These are phyloP conservation scores for Russula vinacea DNA, from an alignment of 768 basidiomycete genomes.

Conservation along the genomic window DNA sequence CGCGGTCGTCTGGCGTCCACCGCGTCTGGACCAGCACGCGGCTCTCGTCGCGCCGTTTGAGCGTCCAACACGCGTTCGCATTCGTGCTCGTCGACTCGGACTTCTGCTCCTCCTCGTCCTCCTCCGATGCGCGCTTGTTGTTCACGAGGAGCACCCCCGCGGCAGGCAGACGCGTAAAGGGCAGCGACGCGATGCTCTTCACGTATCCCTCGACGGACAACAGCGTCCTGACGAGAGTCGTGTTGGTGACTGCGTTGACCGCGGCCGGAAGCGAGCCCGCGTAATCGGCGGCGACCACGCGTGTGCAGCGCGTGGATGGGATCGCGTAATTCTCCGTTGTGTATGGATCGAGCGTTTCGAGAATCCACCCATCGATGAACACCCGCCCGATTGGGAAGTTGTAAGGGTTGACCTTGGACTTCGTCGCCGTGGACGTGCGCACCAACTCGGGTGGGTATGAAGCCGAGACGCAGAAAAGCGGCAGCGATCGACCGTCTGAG, in stretches of 20 bases:
- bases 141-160: slow-evolving; percentile 53
- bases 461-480: slow-evolving; percentile 79
- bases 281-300: slow-evolving; percentile 82
- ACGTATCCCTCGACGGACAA: slow-evolving; percentile 71
- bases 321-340: slow-evolving; percentile 91
- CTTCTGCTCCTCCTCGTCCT: slow-evolving; percentile 10
- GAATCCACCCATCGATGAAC: slow-evolving; percentile 90
- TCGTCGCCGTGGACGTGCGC: slow-evolving; percentile 52
- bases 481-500: slow-evolving; percentile 39
- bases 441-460: slow-evolving; percentile 72
- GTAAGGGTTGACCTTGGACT: slow-evolving; percentile 75
- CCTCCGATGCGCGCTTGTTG: slow-evolving; percentile 51
- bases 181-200: slow-evolving; percentile 61
- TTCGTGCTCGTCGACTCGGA: not conserved
- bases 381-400: slow-evolving; percentile 72
- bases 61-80: slow-evolving; percentile 53
- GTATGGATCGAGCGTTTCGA: slow-evolving; percentile 96
- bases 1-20: slow-evolving; percentile 49
- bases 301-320: slow-evolving; percentile 85
- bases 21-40: slow-evolving; percentile 54
- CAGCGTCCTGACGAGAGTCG: slow-evolving; percentile 67
- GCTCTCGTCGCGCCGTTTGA: slow-evolving; percentile 57
- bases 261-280: slow-evolving; percentile 81
- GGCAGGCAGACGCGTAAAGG: slow-evolving; percentile 66
- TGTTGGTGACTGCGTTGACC: slow-evolving; percentile 82